Base-by-base conservation (phyloP, 768 basidiomycete species). In the Trametes punicea region DNA sequence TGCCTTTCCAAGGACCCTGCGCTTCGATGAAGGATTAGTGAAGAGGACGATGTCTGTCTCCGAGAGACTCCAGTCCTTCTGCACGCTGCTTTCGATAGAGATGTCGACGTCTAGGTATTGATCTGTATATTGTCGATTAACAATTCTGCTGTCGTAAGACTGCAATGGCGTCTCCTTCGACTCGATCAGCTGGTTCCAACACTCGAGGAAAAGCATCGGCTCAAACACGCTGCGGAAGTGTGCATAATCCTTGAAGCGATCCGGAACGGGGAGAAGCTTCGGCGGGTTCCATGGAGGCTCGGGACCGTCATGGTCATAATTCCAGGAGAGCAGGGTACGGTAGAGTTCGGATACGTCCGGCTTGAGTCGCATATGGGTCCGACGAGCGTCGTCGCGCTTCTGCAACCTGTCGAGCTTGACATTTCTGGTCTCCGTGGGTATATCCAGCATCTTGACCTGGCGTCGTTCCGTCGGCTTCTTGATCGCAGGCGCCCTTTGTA, bases 31-130 rank as follows among this genome's bases (percentile, higher is more conserved):
- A 15, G 79, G 76, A 45, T 85, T 81, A 41, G 79, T 77, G 18
- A 98, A 76, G 3, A 95, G 71, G n/a, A 98, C 83, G 15, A 98
- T 75, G 65, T 98, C 95, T 2, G 84, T 84, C 48, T 98, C 96
- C 16, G 80, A 75, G 44, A 95, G 72, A 54, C 75, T 83, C 85
- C 88, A 94, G 21, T 87, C 85, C 59, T 79, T 84, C 52, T 78
- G 79, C 9, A 92, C 71, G 41, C 72, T 71, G 13, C 80, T 82
- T 7, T 76, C 67, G 51, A 94, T 79, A 0, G 74, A 73, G 42
- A 89, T 67, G 55, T 91, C 92, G 29, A 97, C 65, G 61, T 97
- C 90, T 33, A 93, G 65, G 78, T 89, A 98, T 56, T 88, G 84
- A 65, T 94, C 90, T 7, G 83, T 80, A 66, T 83, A 89, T 57